Percentiles rank a stretch among this genome's conserved stretches.
Evolutionary conservation across 352 stramenopile genomes (phyloP).

Genomic region (Pilasporangium apinafurcum): DNA sequence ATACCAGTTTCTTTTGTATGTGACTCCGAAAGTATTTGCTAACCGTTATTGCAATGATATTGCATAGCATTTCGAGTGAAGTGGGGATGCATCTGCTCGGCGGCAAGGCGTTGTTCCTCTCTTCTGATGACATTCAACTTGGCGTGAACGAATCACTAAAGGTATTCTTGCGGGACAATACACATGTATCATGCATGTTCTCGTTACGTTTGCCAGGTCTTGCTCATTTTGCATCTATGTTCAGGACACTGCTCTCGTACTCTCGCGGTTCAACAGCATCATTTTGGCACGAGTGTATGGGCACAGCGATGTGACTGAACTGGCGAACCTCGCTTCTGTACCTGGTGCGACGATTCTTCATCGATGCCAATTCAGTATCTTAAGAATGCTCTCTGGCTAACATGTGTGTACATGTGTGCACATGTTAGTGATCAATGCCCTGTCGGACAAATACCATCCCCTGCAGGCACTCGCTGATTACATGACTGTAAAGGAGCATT

Average conservation of each 20-base stretch:
- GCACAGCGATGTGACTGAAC: conserved; percentile 86
- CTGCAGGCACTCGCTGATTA: conserved; percentile 97
- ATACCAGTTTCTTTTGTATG: no score
- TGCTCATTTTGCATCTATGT: background rate
- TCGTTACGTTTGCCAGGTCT: no score
- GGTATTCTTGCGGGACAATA: conserved; percentile 1
- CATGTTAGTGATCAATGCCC: conserved; percentile 92
- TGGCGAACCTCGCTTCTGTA: conserved; percentile 87
- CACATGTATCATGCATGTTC: background rate
- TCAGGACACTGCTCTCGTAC: conserved; percentile 74
- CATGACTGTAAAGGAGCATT: conserved; percentile 94
- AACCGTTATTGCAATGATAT: background rate
- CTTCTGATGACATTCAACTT: conserved; percentile 96
- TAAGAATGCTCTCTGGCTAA: no score
- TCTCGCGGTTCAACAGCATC: conserved; percentile 94
- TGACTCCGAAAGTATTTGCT: no score
- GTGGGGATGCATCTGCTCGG: conserved; percentile 96
- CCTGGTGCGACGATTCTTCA: conserved; percentile 56
- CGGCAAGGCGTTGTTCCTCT: conserved; percentile 95
- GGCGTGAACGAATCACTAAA: conserved; percentile 97
- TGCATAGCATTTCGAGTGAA: conserved; percentile 85
- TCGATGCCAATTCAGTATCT: no score
- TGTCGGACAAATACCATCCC: conserved; percentile 97
- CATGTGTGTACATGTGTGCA: background rate
- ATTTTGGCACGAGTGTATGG: conserved; percentile 95